Base-by-base conservation (phyloP, 768 basidiomycete genomes). In the Macrocybe gigantea region DNA sequence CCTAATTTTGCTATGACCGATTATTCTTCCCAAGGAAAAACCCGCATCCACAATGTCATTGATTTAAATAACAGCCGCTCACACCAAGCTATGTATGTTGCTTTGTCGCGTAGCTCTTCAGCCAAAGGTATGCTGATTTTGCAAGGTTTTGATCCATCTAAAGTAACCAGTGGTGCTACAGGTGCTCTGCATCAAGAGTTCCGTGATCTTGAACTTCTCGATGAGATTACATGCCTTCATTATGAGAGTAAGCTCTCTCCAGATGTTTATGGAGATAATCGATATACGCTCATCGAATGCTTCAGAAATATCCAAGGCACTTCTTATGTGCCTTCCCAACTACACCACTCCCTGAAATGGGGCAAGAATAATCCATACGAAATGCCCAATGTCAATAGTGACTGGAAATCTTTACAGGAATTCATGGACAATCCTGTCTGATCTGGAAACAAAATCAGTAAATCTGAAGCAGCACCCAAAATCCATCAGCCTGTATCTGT, bases 1-100 rank as follows among this genome's bases (percentile, higher is more conserved):
- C 35, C 15, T 58, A 66, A 58, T 45, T 70, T 57, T 46, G 58
- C 52, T 7, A 58, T 61, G 56, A 57, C 56, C 12, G 60, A 54
- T 48, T 61, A 59, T 35, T 34, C 53, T 2, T 60, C 54, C 8
- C 62, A 60, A 51, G 62, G 57, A 29, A 56, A 50, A 43, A 58
- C 58, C 2, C 33, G 60, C 15, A 32, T 13, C 30, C 48, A 41
- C 34, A 56, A 61, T 47, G 38, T 51, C 34, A 55, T 60, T 11
- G 55, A 62, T 50, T 41, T 63, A 3, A 46, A 49, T 34, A 56
- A 53, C 14, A 48, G 51, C 34, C 9, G 33, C 9, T 38, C 29
- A 14, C 55, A 55, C 44, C 33, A 42, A 33, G 42, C 53, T n/a
- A 55, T 53, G 44, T 61, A 61, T 36, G 60, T 60, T 14, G 44